A percentile compares a stretch with the other conserved stretches of the same genome.
phyloP scores from a whole-genome alignment of 768 basidiomycete genomes.

The Plicaturopsis crispa region DNA sequence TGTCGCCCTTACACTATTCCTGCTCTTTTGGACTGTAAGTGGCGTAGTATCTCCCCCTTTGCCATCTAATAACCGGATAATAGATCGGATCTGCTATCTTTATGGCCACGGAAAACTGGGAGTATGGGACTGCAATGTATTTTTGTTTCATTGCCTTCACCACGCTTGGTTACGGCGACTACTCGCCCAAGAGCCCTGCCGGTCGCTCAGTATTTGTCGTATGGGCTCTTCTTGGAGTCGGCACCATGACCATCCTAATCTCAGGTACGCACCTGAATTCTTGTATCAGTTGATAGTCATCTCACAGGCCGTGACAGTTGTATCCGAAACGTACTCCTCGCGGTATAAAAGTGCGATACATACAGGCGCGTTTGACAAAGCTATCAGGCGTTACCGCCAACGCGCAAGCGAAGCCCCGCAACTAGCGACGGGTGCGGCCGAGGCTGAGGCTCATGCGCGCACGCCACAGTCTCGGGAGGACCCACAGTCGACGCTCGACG shows the following conservation, averaged over 20 bases:
- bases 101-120: conserved; percentile 60
- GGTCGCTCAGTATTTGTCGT: conserved; percentile 72
- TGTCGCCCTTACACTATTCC: conserved; percentile 53
- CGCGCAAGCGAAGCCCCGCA: conserved; percentile 9
- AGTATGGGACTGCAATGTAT: conserved; percentile 55
- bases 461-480: conserved; percentile 5
- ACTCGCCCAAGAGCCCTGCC: conserved; percentile 50
- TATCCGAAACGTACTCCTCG: conserved; percentile 58
- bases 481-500: conserved; percentile 26
- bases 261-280: conserved; percentile 38
- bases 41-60: background rate
- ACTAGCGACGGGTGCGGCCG: background rate
- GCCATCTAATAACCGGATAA: background rate
- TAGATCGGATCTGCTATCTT: conserved; percentile 69
- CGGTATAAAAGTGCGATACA: conserved; percentile 55
- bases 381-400: conserved; percentile 37
- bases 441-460: background rate
- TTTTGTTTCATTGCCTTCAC: conserved; percentile 78
- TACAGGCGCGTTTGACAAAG: conserved; percentile 34
- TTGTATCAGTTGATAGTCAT: background rate
- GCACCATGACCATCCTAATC: conserved; percentile 67
- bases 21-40: conserved; percentile 72
- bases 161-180: conserved; percentile 73
- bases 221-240: conserved; percentile 75
- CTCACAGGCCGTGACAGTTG: conserved; percentile 31